Conservation (phyloP, 2,329 filamentous ascomycete genomes). For the Fusarium transvaalense region DNA sequence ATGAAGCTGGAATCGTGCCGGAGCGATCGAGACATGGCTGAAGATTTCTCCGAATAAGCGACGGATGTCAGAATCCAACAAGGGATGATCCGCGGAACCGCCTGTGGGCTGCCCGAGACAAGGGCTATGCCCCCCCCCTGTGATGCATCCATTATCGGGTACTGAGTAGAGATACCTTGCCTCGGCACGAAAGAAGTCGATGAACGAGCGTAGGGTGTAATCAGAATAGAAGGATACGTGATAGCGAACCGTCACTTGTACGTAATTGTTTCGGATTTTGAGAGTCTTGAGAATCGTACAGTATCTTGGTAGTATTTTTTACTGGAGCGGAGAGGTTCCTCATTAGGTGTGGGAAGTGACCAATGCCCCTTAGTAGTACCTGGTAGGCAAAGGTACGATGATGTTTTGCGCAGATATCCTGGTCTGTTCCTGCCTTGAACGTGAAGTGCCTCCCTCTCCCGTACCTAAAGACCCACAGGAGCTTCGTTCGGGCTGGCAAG, state of each 20-base stretch:
- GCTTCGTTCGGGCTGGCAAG: background rate
- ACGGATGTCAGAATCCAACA: slow-evolving; percentile 28
- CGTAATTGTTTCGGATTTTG: background rate
- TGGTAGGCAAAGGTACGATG: background rate
- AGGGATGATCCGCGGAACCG: slow-evolving; percentile 26
- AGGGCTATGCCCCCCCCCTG: slow-evolving; percentile 19
- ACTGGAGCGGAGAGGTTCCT: background rate
- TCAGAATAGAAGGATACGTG: background rate
- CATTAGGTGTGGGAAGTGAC: background rate
- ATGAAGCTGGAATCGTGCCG: slow-evolving; percentile 13
- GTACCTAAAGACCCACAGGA: background rate
- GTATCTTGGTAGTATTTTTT: background rate
- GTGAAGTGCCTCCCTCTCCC: background rate
- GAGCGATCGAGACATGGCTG: slow-evolving; percentile 41
- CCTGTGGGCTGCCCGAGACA: slow-evolving; percentile 31
- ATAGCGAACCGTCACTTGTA: background rate
- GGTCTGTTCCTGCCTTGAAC: slow-evolving; percentile 1
- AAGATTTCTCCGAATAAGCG: slow-evolving; percentile 42
- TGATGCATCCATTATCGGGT: background rate
- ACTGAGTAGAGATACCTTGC: background rate
- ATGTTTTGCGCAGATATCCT: background rate
- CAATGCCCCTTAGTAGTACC: background rate
- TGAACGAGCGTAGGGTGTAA: background rate
- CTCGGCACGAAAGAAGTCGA: background rate
- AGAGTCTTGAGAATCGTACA: background rate